phyloP scores from a whole-genome alignment of 257 asterid species.

The Marsdenia floribunda region DNA sequence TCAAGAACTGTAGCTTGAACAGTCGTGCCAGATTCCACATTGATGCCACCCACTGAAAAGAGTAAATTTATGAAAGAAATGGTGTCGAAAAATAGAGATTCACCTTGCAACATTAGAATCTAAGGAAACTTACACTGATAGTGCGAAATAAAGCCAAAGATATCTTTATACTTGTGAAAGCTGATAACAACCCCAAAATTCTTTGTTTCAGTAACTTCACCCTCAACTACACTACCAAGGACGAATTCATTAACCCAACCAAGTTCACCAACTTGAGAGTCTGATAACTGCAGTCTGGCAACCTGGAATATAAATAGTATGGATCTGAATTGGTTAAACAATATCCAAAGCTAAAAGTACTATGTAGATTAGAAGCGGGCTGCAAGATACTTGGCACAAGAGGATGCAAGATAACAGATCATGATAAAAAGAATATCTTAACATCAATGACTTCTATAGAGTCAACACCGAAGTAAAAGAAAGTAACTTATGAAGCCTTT shows the following conservation, averaged over 20 bases:
- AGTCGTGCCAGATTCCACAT: conserved; percentile 45
- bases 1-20: conserved; percentile 77
- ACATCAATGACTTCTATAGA: neutral
- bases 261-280: conserved; percentile 40
- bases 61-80: conserved; percentile 12
- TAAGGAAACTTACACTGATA: conserved; percentile 60
- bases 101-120: neutral
- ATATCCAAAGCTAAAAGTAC: neutral
- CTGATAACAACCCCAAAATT: conserved; percentile 76
- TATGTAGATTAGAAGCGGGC: neutral
- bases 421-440: neutral
- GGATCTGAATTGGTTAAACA: conserved; percentile 5
- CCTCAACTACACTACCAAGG: conserved; percentile 61
- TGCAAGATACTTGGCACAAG: neutral
- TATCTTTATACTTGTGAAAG: conserved; percentile 55
- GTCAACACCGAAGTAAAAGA: too few relatives aligned
- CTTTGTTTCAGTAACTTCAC: conserved; percentile 69
- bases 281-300: conserved; percentile 59
- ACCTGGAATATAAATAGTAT: conserved; percentile 44
- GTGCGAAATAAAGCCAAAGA: conserved; percentile 83
- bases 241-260: conserved; percentile 57
- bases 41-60: conserved; percentile 64
- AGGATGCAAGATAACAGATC: neutral
- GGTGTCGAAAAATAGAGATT: conserved; percentile 7
- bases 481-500: neutral